Base-by-base conservation (phyloP, 1,284 basidiomycete genomes). In the Hymenochaete sp. region DNA sequence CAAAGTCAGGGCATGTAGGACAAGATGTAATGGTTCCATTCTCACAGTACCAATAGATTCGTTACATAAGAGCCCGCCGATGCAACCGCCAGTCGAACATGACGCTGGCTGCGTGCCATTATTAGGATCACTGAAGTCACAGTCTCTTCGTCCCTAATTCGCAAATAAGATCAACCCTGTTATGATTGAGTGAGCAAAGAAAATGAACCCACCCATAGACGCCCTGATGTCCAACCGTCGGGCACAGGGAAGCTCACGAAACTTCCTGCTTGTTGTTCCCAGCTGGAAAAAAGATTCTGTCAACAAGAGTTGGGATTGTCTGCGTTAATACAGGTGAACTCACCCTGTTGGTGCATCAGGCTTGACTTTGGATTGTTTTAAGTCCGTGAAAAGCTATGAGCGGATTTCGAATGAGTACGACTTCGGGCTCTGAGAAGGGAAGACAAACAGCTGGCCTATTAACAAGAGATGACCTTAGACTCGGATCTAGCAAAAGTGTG, bases 101-200 rank as follows among this genome's bases (percentile, higher is more conserved):
- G 67, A 64, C n/a, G n/a, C n/a, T n/a, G n/a, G n/a, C n/a, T n/a
- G n/a, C 19, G 59, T 66, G 1, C 69, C 63, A 7, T 65, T 68
- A 2, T 63, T 59, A 54, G 63, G 64, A 26, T 49, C 55, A 47
- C 60, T 59, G 54, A 74, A 73, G 52, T 72, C 31, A 6, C 62
- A 54, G 53, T 69, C 68, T 48, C 78, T 65, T 36, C 77, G 78
- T 25, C 79, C 78, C 45, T 47, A 4, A 29, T 35, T 3, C 26
- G 13, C 10, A 6, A 24, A 14, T 13, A 7, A n/a, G 13, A 13
- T n/a, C 16, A 14, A 19, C 6, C 5, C 22, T 24, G 25, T 3
- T 21, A n/a, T 39, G 14, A 13, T 18, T 24, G n/a, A 18, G 16
- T 8, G 13, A 32, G 29, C 19, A 22, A 10, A 28, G n/a, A 16